Evolutionary conservation across 495 filamentous ascomycete species (phyloP).

Genomic region (Aspergillus sparsus): DNA sequence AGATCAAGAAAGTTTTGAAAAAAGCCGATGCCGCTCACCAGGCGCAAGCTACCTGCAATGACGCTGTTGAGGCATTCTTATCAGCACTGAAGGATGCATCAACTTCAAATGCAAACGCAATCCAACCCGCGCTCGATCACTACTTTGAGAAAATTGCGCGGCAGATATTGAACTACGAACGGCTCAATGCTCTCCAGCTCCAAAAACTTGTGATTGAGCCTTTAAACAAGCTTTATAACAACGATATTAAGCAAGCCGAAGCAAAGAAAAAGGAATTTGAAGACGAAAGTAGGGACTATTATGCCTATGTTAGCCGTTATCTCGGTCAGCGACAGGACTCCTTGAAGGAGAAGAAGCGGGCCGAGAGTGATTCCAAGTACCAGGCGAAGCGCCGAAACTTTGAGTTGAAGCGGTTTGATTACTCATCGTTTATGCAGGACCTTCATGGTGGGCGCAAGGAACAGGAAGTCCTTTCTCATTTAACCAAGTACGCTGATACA

Average conservation of each 20-base stretch:
- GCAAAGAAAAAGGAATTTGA: slow-evolving; percentile 97
- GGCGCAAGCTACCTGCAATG: slow-evolving; percentile 80
- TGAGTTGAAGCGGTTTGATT: slow-evolving; percentile 96
- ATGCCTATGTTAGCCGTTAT: slow-evolving; percentile 90
- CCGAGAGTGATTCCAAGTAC: slow-evolving; percentile 94
- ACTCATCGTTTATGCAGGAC: slow-evolving; percentile 99
- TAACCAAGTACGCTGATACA: slow-evolving; percentile 91
- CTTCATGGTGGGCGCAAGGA: slow-evolving; percentile 96
- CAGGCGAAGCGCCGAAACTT: slow-evolving; percentile 91
- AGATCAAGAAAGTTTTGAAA: slow-evolving; percentile 95
- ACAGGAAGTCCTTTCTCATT: slow-evolving; percentile 91
- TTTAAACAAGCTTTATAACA: slow-evolving; percentile 83
- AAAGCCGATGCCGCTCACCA: slow-evolving; percentile 82
- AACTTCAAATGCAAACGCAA: slow-evolving; percentile 88
- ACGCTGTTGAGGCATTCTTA: slow-evolving; percentile 78
- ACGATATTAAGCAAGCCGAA: slow-evolving; percentile 98
- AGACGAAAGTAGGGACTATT: slow-evolving; percentile 97
- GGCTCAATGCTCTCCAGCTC: slow-evolving; percentile 77
- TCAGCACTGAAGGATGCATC: slow-evolving; percentile 87
- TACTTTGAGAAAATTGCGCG: slow-evolving; percentile 97
- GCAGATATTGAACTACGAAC: slow-evolving; percentile 86
- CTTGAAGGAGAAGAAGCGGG: slow-evolving; percentile 93
- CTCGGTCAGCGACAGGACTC: slow-evolving; percentile 94
- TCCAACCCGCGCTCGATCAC: slow-evolving; percentile 92
- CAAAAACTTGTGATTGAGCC: slow-evolving; percentile 95